Base-by-base conservation (phyloP, 1,284 basidiomycete species). In the Ustilago trichophora region DNA sequence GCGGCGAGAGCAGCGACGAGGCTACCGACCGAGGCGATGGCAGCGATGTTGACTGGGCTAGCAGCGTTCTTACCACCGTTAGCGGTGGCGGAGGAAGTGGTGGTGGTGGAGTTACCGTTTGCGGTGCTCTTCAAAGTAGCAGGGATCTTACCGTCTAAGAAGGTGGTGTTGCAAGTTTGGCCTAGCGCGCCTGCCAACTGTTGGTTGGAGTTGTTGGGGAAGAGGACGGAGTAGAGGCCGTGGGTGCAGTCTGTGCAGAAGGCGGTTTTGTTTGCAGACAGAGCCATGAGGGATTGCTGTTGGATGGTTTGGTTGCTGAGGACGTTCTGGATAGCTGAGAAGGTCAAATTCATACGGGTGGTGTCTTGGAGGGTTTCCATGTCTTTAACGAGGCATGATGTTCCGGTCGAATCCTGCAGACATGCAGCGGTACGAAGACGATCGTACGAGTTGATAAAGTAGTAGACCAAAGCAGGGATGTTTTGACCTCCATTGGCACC, bases 171-270 rank as follows among this genome's bases (percentile, higher is more conserved):
- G 37, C 66, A 69, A 6, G 59, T 63, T 18, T 52, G 47, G 35
- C 34, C 41, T 18, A 64, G 47, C 7, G 51, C 59, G 13, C 35
- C 52, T 2, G 48, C 42, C 5, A 69, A 15, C 9, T 54, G 43
- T 4, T 42, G 34, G 55, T 64, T 49, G 6, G 47, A 35, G 46
- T 57, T 59, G 52, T 12, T 36, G 29, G 45, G 42, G 59, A 59
- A 59, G n/a, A 64, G 51, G 9, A 21, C 13, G 13, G 66, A 10
- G 52, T 59, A 59, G 24, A 69, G 55, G 3, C 40, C 66, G 40
- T 69, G 55, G 25, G 55, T 69, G 59, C 66, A 69, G 29, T 55
- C 59, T 7, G 59, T 56, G 52, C 66, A 69, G 56, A 69, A 64
- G 36, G 55, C 59, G 40, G 66, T 59, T 34, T 53, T 55, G 52